A percentile compares a stretch with the other conserved stretches of the same genome.
Conservation (phyloP, 106 monocot species). For the Xerophyta viscosa region DNA sequence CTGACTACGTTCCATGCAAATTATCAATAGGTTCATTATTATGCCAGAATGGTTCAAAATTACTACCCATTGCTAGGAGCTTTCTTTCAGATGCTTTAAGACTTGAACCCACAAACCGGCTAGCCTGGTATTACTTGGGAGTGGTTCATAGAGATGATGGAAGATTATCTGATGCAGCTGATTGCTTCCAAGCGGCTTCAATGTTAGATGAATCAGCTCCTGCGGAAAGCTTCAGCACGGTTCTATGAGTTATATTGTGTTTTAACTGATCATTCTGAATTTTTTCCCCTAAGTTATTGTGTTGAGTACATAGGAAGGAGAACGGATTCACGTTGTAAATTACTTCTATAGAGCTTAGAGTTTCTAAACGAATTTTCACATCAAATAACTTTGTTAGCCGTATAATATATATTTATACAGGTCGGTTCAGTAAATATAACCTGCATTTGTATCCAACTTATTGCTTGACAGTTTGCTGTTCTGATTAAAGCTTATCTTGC, state of each 20-base stretch:
- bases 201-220: conserved; percentile 88
- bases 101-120: conserved; percentile 55
- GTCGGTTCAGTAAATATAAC: not conserved
- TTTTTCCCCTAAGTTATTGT: not conserved
- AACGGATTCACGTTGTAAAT: not conserved
- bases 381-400: not conserved
- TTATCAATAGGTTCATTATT: conserved; percentile 62
- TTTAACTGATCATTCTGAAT: not conserved
- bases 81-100: conserved; percentile 84
- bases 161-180: conserved; percentile 64
- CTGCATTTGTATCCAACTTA: no score
- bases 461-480: no score
- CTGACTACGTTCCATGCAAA: conserved; percentile 50
- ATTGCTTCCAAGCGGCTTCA: conserved; percentile 84
- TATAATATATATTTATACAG: conserved; percentile 1
- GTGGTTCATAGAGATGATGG: conserved; percentile 71
- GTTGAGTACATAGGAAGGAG: not conserved
- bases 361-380: not conserved
- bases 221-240: conserved; percentile 53
- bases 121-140: conserved; percentile 83
- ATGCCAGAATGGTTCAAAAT: conserved; percentile 50
- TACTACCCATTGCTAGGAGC: conserved; percentile 49
- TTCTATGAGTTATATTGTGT: conserved; percentile 9
- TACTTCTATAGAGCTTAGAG: not conserved
- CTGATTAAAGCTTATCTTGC: no score